A percentile compares a stretch with the other conserved stretches of the same genome.
Conservation (phyloP, 139 green algal genomes). For the Micromonas pusilla region DNA sequence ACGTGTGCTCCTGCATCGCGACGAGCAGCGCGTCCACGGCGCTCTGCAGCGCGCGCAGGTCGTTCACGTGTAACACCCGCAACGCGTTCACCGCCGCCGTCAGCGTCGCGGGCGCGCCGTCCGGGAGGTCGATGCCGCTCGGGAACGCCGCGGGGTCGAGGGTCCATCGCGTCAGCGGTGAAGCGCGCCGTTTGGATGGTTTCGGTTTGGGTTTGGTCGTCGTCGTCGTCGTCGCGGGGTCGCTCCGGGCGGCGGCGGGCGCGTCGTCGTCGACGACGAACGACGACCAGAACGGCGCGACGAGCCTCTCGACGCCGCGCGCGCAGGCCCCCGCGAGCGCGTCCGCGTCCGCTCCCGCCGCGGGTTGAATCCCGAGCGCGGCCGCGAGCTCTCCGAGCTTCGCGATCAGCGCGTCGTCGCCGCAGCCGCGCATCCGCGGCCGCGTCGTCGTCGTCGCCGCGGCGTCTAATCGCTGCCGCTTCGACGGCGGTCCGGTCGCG, state of each 20-base stretch:
- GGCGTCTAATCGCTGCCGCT: not conserved
- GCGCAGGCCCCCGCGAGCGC: not conserved
- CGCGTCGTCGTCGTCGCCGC: not conserved
- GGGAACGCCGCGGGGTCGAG: not conserved
- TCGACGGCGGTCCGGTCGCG: not conserved
- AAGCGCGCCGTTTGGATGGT: not conserved
- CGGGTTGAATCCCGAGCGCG: not conserved
- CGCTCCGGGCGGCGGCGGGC: not conserved
- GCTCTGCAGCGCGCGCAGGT: constrained; percentile 29
- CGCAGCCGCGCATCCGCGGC: not conserved
- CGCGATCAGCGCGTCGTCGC: not conserved
- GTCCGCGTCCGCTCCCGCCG: not conserved
- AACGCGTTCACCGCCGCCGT: constrained; percentile 10
- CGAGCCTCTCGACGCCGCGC: not conserved
- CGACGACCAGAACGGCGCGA: not conserved
- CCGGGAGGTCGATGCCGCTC: not conserved
- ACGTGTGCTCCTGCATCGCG: constrained; percentile 32
- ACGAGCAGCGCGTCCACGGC: constrained; percentile 27
- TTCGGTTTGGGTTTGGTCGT: not conserved
- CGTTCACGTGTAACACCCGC: constrained; percentile 29
- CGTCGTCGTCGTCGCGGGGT: not conserved
- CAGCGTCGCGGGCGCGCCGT: constrained; percentile 6
- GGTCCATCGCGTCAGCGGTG: not conserved
- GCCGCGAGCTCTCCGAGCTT: not conserved
- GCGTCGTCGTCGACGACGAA: not conserved